A percentile compares a stretch with the other conserved stretches of the same genome.
These are phyloP conservation scores for Decorospora gaudefroyi DNA, from an alignment of 2,329 filamentous ascomycete species.

Conservation along the genomic window DNA sequence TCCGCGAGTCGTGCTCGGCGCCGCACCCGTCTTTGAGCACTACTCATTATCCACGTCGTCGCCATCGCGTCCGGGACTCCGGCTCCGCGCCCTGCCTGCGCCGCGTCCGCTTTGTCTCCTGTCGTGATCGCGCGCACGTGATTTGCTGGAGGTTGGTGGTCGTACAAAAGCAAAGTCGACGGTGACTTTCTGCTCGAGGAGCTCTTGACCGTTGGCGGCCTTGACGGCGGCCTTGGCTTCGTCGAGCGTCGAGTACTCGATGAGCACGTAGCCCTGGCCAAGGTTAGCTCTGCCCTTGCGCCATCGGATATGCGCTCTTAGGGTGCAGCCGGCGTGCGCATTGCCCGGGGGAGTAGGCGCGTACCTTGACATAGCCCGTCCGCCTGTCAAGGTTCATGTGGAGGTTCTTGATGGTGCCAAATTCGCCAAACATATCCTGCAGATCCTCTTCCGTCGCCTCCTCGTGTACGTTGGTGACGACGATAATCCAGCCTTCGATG, in stretches of 20 bases:
- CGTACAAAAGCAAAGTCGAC: conserved; percentile 87
- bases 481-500: conserved; percentile 87
- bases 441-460: conserved; percentile 83
- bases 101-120: conserved; percentile 40
- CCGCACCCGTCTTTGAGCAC: too few relatives aligned
- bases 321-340: not conserved
- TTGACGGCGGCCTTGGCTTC: conserved; percentile 83
- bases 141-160: conserved; percentile 66
- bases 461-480: conserved; percentile 85
- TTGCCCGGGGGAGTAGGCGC: not conserved
- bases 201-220: conserved; percentile 73
- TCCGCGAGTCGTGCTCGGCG: not conserved
- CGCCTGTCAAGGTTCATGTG: conserved; percentile 81
- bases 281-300: conserved; percentile 8
- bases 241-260: conserved; percentile 78
- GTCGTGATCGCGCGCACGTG: conserved; percentile 40
- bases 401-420: conserved; percentile 83
- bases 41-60: conserved; percentile 39
- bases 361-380: conserved; percentile 84
- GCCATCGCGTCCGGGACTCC: conserved; percentile 50
- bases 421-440: conserved; percentile 81
- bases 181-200: conserved; percentile 78
- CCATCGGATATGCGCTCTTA: not conserved
- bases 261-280: conserved; percentile 76
- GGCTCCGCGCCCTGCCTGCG: conserved; percentile 48